phyloP scores from a whole-genome alignment of 768 basidiomycete species.

The Scleroderma bovista region DNA sequence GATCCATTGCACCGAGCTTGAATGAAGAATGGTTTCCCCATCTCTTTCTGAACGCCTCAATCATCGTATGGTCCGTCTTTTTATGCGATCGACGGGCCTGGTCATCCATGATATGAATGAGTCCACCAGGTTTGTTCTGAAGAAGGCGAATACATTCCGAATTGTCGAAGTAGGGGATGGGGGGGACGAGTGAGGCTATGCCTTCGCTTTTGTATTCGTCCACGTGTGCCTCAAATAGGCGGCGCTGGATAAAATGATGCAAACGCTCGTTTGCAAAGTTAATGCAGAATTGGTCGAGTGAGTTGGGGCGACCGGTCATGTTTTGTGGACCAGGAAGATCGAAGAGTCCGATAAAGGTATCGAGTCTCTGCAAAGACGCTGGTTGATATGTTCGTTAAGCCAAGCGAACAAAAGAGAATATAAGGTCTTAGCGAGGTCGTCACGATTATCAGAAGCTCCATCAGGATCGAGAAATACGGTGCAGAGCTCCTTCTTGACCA shows the following conservation, averaged over 20 bases:
- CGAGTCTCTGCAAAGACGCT: conserved; percentile 91
- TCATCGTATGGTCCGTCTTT: conserved; percentile 91
- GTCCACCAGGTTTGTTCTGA: too few species aligned
- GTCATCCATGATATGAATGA: conserved; percentile 98
- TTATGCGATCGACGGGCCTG: conserved; percentile 81
- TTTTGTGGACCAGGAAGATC: conserved; percentile 94
- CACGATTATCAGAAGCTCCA: conserved; percentile 86
- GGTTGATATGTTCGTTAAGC: conserved; percentile 95
- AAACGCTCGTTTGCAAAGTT: conserved; percentile 95
- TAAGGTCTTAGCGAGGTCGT: conserved; percentile 88
- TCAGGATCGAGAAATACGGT: conserved; percentile 95
- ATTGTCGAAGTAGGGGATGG: conserved; percentile 82
- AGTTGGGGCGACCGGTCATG: conserved; percentile 80
- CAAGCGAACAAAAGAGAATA: conserved; percentile 94
- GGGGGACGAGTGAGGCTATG: conserved; percentile 62
- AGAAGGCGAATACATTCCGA: too few species aligned
- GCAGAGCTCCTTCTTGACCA: conserved; percentile 96
- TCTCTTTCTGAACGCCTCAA: conserved; percentile 89
- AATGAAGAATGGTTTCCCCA: too few species aligned
- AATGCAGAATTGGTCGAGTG: conserved; percentile 92
- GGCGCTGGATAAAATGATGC: conserved; percentile 75
- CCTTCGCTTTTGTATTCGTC: conserved; percentile 83
- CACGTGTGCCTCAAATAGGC: conserved; percentile 74
- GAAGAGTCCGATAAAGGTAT: conserved; percentile 87
- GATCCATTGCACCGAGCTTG: too few species aligned